Evolutionary conservation across 352 stramenopile species (phyloP), one percentile per base, ranked within the genome.

Genomic region (Pythium sp.): DNA sequence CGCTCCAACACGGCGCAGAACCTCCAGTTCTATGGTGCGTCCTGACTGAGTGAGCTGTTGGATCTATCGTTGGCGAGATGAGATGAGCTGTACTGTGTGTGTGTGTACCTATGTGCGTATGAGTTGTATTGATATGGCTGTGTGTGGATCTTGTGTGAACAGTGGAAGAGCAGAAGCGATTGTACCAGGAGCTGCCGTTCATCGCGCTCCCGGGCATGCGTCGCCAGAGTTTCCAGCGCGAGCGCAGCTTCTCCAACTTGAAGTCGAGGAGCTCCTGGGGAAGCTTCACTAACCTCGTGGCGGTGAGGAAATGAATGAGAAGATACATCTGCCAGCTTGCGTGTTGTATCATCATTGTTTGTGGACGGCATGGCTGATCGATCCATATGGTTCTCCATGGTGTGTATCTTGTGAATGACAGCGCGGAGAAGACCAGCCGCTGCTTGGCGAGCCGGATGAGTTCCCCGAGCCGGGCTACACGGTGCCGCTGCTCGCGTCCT

Each of bases 1-100:
- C 83, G 83, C 71, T 88, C 81, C 64, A 92, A 90, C 65, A 92
- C 83, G 65, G 82, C 82, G 61, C 83, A 92, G 68, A 92, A 92
- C 62, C 80, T 92, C 47, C 75, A 87, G 65, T 92, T 90, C 46
- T 92, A 92, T 80, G 81, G 83, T 91, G 67, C 57, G 72, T 65
- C 41, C 6, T 47, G 12, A 14, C 14, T 3, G 38, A 7, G 38
- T 26, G 38, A 41, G 7, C 34, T 41, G 8, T 41, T 41, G 36
- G 36, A 43, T 43, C 7, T 15, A 43, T 18, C 28, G 18, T 9
- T 63, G 51, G 34, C 53, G 15, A 22, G 32, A 38, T 38, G 32
- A 46, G 20, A 24, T 38, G 32, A 18, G 9, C 51, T 62, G 32
- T 32, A n/a, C 18, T 46, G 1, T 1, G 22, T 57, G 15, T 14